A percentile compares a stretch with the other conserved stretches of the same genome.
phyloP scores from a whole-genome alignment of 345 rosid genomes.

The Brassica nigra region DNA sequence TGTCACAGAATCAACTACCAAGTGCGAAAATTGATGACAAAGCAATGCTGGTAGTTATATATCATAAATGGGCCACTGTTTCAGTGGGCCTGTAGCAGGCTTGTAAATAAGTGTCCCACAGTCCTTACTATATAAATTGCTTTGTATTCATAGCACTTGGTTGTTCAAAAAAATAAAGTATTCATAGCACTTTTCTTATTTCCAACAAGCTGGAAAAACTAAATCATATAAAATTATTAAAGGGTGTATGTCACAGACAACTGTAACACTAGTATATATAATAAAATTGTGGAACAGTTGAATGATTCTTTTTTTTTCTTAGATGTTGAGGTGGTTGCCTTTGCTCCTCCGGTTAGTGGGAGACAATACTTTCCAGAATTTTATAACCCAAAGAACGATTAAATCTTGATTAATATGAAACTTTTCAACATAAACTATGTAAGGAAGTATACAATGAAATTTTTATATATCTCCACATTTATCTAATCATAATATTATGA shows the following conservation, averaged over 20 bases:
- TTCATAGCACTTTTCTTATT: neutral
- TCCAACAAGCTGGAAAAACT: neutral
- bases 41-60: conserved; percentile 78
- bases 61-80: neutral
- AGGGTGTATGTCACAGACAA: conserved; percentile 10
- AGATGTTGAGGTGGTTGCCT: conserved; percentile 28
- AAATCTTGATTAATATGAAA: neutral
- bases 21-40: conserved; percentile 83
- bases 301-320: conserved; percentile 16
- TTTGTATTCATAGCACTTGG: neutral
- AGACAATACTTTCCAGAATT: conserved; percentile 33
- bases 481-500: conserved; percentile 24
- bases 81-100: conserved; percentile 24
- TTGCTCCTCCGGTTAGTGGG: conserved; percentile 33
- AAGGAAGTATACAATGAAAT: conserved; percentile 15
- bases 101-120: neutral
- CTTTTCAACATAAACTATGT: conserved; percentile 24
- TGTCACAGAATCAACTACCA: conserved; percentile 95
- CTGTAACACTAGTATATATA: no score
- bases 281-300: no score
- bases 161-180: no score
- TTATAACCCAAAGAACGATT: neutral
- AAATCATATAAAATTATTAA: neutral
- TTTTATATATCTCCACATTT: conserved; percentile 10
- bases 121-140: neutral